Base-by-base conservation (phyloP, 371 early-diverging fungal species). In the Zopfochytrium polystomum region DNA sequence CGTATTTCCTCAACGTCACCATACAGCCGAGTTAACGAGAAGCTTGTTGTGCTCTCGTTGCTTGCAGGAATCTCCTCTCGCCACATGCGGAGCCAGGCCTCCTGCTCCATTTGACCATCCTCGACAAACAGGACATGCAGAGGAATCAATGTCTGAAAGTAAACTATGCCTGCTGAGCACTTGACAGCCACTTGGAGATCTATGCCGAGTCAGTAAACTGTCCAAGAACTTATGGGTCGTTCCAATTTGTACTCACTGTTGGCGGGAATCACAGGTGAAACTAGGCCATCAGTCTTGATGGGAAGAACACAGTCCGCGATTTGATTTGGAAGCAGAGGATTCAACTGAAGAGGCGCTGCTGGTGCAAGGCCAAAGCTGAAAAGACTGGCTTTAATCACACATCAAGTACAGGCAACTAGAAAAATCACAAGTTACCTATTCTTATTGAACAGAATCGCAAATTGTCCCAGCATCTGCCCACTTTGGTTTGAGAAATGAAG, bases 391-490 rank as follows among this genome's bases (percentile, higher is more conserved):
- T n/a, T n/a, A n/a, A n/a, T n/a, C n/a, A n/a, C n/a, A 63, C 25
- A 20, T 55, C 53, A 31, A 60, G 31, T 51, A 43, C 34, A 49
- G 23, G 43, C n/a, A 55, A 44, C 22, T 34, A 38, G 0, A 31
- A 54, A 31, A 43, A 53, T 47, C 55, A 52, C 0, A 65, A 58
- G 43, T 32, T 62, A 79, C 78, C 52, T 68, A 51, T 80, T 80
- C 56, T 80, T 78, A 66, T 81, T 81, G 53, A 81, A 76, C 29
- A 77, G 68, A 27, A 81, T 76, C 13, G 76, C 79, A 54, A 75
- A 69, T 26, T 76, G 74, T 6, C 56, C 53, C 25, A 81, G 48
- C 4, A 75, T 57, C 58, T 68, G 57, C 25, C 58, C 11, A 1
- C 47, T 27, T 38, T 58, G 60, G 67, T 81, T 81, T 11, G 63